Evolutionary conservation across 2,329 filamentous ascomycete genomes (phyloP), one percentile per base, ranked within the genome.

Genomic region (Didymosphaeria variabile): DNA sequence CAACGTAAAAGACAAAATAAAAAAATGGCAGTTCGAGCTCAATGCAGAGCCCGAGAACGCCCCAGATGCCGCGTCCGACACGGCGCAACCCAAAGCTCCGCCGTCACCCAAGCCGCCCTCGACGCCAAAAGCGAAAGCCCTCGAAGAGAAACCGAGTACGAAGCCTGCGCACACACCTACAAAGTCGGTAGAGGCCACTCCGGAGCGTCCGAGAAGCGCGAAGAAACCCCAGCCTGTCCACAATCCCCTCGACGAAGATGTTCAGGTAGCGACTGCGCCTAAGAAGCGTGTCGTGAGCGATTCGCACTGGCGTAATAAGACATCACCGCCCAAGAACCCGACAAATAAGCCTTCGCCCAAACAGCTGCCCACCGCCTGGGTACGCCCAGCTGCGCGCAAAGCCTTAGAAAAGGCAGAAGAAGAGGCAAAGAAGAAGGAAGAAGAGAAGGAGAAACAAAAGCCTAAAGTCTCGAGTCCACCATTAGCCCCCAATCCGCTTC

Each of bases 261-360:
- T 77, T 62, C 82, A 74, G 73, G 81, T 79, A 69, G 84, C 79
- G 74, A 88, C 83, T 53, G 87, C 92, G 49, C 94, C 94, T 17
- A 93, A 92, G 80, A 97, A 97, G 84, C 88, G 94, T 65, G 92
- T 98, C 57, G 88, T 97, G 63, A 97, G 94, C 76, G 94, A 98
- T 80, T 91, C 91, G 57, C 92, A 97, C 79, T 98, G 94, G 91
- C 77, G 77, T 60, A 88, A 88, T 79, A 89, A 88, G 72, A 71
- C 72, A 58, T 74, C 75, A 5, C 73, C 75, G 32, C 72, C 74
- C 5, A 78, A 79, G 44, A 73, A 76, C 32, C 53, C 55, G 19
- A 58, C 64, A 12, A 60, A 64, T 44, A 72, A 70, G n/a, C 67
- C 72, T 0, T 67, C 73, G 36, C 74, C 75, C 26, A 77, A 78